Conservation (phyloP, 495 filamentous ascomycete genomes). For the Aspergillus panamensis region DNA sequence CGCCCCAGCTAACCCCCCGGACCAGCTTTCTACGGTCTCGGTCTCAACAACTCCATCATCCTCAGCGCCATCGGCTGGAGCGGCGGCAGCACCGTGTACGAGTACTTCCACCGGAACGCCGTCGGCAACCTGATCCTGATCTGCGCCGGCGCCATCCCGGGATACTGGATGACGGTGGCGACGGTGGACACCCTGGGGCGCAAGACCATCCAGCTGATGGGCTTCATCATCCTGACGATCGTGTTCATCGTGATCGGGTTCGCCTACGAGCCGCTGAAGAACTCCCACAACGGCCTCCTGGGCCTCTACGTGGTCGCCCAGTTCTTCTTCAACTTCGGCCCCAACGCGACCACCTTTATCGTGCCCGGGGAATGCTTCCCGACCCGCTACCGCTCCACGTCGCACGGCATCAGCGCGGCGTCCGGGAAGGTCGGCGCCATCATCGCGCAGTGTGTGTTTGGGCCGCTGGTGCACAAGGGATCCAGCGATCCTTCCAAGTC, state of each 20-base stretch:
- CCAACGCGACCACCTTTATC: slow-evolving; percentile 87
- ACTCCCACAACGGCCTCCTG: slow-evolving; percentile 52
- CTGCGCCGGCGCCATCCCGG: slow-evolving; percentile 70
- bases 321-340: slow-evolving; percentile 85
- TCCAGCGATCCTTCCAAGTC: slow-evolving; percentile 33
- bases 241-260: slow-evolving; percentile 77
- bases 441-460: slow-evolving; percentile 47
- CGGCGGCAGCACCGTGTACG: slow-evolving; percentile 53
- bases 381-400: slow-evolving; percentile 78
- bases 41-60: slow-evolving; percentile 70
- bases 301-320: slow-evolving; percentile 74
- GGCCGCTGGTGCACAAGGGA: slow-evolving; percentile 42
- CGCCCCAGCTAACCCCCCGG: slow-evolving; percentile 22
- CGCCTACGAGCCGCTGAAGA: slow-evolving; percentile 49
- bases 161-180: slow-evolving; percentile 72
- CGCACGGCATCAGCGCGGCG: slow-evolving; percentile 80
- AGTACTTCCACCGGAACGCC: slow-evolving; percentile 64
- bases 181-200: slow-evolving; percentile 70
- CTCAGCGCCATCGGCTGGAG: slow-evolving; percentile 66
- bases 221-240: slow-evolving; percentile 69
- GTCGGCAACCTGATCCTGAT: slow-evolving; percentile 73
- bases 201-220: slow-evolving; percentile 73
- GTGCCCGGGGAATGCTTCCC: slow-evolving; percentile 89
- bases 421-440: slow-evolving; percentile 80
- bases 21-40: slow-evolving; percentile 72